Evolutionary conservation across 768 basidiomycete genomes (phyloP).

Genomic region (Tricholoma sp.): DNA sequence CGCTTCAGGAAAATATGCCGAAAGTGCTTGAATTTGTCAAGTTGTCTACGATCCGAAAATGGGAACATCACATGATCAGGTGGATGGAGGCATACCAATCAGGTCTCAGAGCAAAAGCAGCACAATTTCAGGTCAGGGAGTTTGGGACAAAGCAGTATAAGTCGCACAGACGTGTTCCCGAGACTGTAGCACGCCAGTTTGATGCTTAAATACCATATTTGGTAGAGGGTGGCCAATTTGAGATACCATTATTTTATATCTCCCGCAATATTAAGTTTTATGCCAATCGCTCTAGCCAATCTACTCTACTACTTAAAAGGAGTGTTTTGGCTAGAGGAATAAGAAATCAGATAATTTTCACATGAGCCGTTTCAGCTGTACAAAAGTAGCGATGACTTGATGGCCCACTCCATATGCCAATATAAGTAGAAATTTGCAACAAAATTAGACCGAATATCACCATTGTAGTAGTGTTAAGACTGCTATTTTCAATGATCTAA

Average conservation of each 20-base stretch:
- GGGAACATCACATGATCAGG: slow-evolving; percentile 10
- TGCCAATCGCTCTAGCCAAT: neutral
- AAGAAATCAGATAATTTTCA: too few species aligned
- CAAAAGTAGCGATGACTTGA: too few species aligned
- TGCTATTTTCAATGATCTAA: too few species aligned
- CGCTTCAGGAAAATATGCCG: too few species aligned
- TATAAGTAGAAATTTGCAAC: too few species aligned
- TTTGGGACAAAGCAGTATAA: slow-evolving; percentile 27
- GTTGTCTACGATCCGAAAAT: too few species aligned
- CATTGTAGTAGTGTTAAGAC: too few species aligned
- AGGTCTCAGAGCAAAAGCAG: slow-evolving; percentile 22
- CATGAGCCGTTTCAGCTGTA: too few species aligned
- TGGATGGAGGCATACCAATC: slow-evolving; percentile 29
- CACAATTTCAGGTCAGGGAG: slow-evolving; percentile 22
- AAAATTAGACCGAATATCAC: too few species aligned
- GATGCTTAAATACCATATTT: neutral
- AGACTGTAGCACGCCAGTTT: slow-evolving; percentile 1
- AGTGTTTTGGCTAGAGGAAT: too few species aligned
- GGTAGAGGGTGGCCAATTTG: neutral
- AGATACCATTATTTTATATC: neutral
- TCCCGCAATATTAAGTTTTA: neutral
- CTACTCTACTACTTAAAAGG: neutral
- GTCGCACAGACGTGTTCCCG: slow-evolving; percentile 20
- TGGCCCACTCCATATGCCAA: too few species aligned
- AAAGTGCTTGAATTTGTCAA: too few species aligned